Base-by-base conservation (phyloP, 2,329 filamentous ascomycete genomes). In the Pezizomycotina sp. region DNA sequence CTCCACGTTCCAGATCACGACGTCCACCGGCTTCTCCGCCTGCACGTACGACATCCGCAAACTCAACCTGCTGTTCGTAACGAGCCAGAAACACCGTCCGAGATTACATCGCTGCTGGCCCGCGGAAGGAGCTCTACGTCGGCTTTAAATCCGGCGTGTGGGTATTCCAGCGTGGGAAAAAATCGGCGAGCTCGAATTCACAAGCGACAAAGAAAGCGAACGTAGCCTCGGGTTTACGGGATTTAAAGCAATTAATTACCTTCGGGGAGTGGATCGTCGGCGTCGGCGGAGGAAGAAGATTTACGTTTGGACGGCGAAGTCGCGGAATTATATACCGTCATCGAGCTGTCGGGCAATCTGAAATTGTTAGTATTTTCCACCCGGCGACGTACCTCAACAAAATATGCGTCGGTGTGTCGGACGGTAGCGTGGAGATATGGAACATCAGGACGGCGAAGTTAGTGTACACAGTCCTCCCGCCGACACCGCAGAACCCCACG, bases 401-500 rank as follows among this genome's bases (percentile, higher is more conserved):
- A 59, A 70, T 98, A 27, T 82, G 95, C 47, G 78, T 82, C 2
- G 91, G 82, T 6, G 74, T 82, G 50, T 70, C 69, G 46, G 83
- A 98, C 55, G 89, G 89, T 5, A 77, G 74, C 56, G 75, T 93
- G 6, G 89, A 98, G 54, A 92, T 98, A 32, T 98, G 89, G 86
- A 98, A 98, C 54, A 64, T 98, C 43, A 91, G 78, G 54, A 92
- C 81, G 3, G 84, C 66, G 50, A 92, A 91, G 56, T 65, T 93
- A 35, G 71, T 98, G 18, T 91, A 93, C 57, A 91, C 83, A 2
- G 75, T 98, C 33, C 62, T 89, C 9, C 79, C 89, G 1, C 74
- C 79, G 0, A 68, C 69, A 6, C 64, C 74, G 2, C 31, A 39
- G 6, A 44, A 43, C 16, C 19, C 37, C 13, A 37, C 37, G n/a